phyloP scores from a whole-genome alignment of 805 yeast species.

The Wickerhamiella lipophila region DNA sequence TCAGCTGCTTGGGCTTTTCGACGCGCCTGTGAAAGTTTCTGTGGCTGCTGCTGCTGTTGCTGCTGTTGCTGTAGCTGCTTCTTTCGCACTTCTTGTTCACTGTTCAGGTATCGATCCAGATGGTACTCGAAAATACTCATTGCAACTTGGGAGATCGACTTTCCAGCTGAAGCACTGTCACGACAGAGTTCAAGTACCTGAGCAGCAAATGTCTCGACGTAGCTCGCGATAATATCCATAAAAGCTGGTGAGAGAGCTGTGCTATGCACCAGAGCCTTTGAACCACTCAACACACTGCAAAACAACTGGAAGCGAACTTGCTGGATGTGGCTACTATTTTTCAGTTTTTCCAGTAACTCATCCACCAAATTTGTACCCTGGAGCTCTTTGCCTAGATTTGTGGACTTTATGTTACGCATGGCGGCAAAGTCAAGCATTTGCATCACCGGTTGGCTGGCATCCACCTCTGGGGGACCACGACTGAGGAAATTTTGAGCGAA shows the following conservation, averaged over 20 bases:
- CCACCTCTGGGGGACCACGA: slow-evolving; percentile 12
- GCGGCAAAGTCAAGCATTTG: slow-evolving; percentile 26
- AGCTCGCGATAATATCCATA: neutral
- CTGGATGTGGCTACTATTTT: slow-evolving; percentile 27
- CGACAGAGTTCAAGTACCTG: slow-evolving; percentile 4
- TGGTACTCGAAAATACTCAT: slow-evolving; percentile 20
- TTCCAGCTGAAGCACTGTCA: neutral
- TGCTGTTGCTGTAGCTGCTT: slow-evolving; percentile 21
- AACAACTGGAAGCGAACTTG: slow-evolving; percentile 31
- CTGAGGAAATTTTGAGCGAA: slow-evolving; percentile 23
- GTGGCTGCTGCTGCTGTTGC: slow-evolving; percentile 15
- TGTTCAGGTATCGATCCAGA: slow-evolving; percentile 17
- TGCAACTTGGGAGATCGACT: slow-evolving; percentile 5
- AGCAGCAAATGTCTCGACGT: neutral
- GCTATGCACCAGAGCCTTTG: neutral
- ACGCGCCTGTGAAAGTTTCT: neutral
- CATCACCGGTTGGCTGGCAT: slow-evolving; percentile 22
- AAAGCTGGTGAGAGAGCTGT: neutral
- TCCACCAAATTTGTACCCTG: slow-evolving; percentile 26
- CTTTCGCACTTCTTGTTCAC: slow-evolving; percentile 8
- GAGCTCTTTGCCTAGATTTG: slow-evolving; percentile 12
- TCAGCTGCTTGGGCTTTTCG: slow-evolving; percentile 1
- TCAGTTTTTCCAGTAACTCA: neutral
- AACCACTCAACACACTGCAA: neutral
- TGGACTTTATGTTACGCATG: slow-evolving; percentile 9